Conservation (phyloP, 2,329 filamentous ascomycete genomes). For the Macrophomina phaseolina region DNA sequence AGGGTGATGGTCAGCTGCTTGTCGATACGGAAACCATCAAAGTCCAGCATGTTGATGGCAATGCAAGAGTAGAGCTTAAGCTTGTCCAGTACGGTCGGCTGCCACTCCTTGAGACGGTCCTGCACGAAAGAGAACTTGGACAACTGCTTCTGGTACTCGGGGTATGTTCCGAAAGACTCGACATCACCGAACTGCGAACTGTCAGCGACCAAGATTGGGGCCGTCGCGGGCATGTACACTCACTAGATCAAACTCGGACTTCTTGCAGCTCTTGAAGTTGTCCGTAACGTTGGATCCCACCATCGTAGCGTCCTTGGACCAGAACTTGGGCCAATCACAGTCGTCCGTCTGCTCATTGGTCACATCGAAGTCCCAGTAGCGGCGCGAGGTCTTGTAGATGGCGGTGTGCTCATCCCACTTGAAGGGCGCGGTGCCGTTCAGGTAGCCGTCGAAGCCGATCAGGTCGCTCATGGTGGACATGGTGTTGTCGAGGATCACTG, state of each 20-base stretch:
- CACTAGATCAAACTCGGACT: slow-evolving; percentile 65
- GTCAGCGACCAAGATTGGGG: slow-evolving; percentile 15
- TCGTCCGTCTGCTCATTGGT: slow-evolving; percentile 55
- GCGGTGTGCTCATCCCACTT: slow-evolving; percentile 60
- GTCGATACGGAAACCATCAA: slow-evolving; percentile 71
- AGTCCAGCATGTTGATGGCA: slow-evolving; percentile 66
- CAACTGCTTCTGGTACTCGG: slow-evolving; percentile 67
- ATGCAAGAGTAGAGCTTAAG: slow-evolving; percentile 68
- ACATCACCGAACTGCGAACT: slow-evolving; percentile 63
- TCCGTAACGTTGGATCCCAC: slow-evolving; percentile 17
- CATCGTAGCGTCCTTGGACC: slow-evolving; percentile 57
- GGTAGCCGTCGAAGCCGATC: slow-evolving; percentile 65
- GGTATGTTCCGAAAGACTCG: slow-evolving; percentile 45
- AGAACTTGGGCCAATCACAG: slow-evolving; percentile 67
- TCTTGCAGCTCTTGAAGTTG: slow-evolving; percentile 53
- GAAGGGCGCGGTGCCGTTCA: slow-evolving; percentile 61
- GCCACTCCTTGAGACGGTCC: slow-evolving; percentile 70
- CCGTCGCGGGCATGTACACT: not conserved
- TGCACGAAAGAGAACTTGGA: slow-evolving; percentile 71
- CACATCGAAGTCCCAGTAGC: slow-evolving; percentile 64
- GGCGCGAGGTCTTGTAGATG: slow-evolving; percentile 59
- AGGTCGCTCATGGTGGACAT: slow-evolving; percentile 69
- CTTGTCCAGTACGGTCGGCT: slow-evolving; percentile 62
- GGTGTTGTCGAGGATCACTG: slow-evolving; percentile 67
- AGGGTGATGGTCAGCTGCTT: slow-evolving; percentile 69